Evolutionary conservation across 495 filamentous ascomycete species (phyloP).

Genomic region (Hypoxylon trugodes): DNA sequence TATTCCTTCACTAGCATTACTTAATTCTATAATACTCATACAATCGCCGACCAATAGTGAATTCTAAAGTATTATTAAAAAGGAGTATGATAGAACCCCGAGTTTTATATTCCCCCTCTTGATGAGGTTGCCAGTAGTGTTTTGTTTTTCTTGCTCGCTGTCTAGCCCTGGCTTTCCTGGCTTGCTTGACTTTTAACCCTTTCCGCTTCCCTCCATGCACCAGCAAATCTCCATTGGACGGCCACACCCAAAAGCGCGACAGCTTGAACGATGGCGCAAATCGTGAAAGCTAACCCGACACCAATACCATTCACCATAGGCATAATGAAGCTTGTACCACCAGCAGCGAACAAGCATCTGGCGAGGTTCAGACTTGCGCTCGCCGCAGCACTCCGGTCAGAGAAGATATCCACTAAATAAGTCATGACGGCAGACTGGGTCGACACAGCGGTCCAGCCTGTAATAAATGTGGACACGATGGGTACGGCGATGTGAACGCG

Average conservation of each 20-base stretch:
- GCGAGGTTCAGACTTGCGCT: slow-evolving; percentile 53
- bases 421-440: slow-evolving; percentile 50
- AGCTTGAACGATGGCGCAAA: slow-evolving; percentile 51
- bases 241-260: slow-evolving; percentile 49
- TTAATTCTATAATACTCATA: too few species aligned
- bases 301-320: slow-evolving; percentile 49
- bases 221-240: slow-evolving; percentile 54
- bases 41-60: too few species aligned
- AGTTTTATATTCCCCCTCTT: too few species aligned
- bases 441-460: slow-evolving; percentile 52
- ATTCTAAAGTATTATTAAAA: too few species aligned
- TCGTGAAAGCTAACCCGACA: slow-evolving; percentile 50
- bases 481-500: slow-evolving; percentile 46
- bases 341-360: slow-evolving; percentile 52
- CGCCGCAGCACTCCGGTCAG: slow-evolving; percentile 46
- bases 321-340: slow-evolving; percentile 47
- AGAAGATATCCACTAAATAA: slow-evolving; percentile 54
- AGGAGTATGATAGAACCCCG: too few species aligned
- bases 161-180: slow-evolving; percentile 29
- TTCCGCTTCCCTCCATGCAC: slow-evolving; percentile 46
- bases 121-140: too few species aligned
- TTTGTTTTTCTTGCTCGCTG: slow-evolving; percentile 5
- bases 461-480: slow-evolving; percentile 50
- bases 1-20: too few species aligned
- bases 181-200: too few species aligned